Conservation (phyloP, 345 rosid species). For the Camelina sativa region DNA sequence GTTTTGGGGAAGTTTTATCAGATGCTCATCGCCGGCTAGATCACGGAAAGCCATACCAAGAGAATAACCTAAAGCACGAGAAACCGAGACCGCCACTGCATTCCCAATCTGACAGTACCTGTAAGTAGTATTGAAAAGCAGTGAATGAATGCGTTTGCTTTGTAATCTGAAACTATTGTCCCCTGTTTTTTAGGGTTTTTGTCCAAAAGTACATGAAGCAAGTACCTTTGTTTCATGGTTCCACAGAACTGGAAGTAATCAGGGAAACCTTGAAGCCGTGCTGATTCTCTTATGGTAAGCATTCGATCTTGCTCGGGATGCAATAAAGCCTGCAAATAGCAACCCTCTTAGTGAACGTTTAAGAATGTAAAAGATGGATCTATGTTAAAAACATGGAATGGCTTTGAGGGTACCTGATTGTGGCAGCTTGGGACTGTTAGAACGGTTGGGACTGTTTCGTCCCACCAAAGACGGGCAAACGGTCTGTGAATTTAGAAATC, state of each 20-base stretch:
- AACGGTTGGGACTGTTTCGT: constrained; percentile 86
- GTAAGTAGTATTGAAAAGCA: neutral
- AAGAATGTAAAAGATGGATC: neutral
- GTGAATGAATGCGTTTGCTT: constrained; percentile 15
- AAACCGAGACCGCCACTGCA: constrained; percentile 82
- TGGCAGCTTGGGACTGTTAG: constrained; percentile 65
- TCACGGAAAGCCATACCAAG: constrained; percentile 71
- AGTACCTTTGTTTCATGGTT: constrained; percentile 70
- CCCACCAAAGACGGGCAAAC: constrained; percentile 96
- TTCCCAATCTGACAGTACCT: constrained; percentile 94
- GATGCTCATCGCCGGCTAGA: constrained; percentile 50
- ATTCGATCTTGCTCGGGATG: constrained; percentile 98
- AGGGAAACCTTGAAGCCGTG: constrained; percentile 97
- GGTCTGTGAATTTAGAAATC: constrained; percentile 54
- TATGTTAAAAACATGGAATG: constrained; percentile 22
- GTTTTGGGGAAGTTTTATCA: constrained; percentile 69
- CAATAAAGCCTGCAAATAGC: constrained; percentile 56
- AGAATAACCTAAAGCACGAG: constrained; percentile 80
- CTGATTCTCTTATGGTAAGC: constrained; percentile 83
- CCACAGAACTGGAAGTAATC: constrained; percentile 91
- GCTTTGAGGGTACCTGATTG: constrained; percentile 59
- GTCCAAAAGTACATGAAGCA: neutral
- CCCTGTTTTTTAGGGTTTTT: neutral
- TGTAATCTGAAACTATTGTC: constrained; percentile 7
- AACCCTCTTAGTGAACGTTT: constrained; percentile 16